These are phyloP conservation scores for Craterostigma plantagineum DNA, from an alignment of 257 asterid species.

Conservation along the genomic window DNA sequence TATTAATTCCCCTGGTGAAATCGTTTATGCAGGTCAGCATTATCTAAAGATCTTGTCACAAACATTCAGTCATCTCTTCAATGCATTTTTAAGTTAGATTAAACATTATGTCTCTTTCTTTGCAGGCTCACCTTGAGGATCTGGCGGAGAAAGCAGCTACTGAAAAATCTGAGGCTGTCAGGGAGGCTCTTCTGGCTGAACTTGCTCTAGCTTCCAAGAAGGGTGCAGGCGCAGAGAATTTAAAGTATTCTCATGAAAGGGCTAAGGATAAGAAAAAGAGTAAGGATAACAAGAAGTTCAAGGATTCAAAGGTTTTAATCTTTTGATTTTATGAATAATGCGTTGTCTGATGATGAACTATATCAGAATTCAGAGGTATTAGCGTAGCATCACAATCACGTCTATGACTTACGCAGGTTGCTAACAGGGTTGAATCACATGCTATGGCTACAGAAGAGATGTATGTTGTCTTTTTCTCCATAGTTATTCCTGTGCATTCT, in stretches of 20 bases:
- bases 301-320: constrained; percentile 65
- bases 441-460: constrained; percentile 37
- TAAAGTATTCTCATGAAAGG: constrained; percentile 45
- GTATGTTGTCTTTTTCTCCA: constrained; percentile 13
- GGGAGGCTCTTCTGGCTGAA: constrained; percentile 93
- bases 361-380: too few relatives aligned
- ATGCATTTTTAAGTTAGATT: too few relatives aligned
- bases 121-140: constrained; percentile 67
- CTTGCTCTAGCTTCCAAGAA: constrained; percentile 71
- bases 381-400: too few relatives aligned
- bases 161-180: constrained; percentile 90
- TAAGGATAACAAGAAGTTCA: constrained; percentile 52
- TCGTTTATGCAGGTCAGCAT: constrained; percentile 72
- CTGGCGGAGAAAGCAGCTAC: constrained; percentile 92
- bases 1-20: constrained; percentile 64
- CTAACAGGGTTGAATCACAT: constrained; percentile 28
- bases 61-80: too few relatives aligned
- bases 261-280: constrained; percentile 66
- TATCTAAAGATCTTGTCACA: not conserved
- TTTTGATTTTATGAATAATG: not conserved
- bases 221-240: constrained; percentile 28
- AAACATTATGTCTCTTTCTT: constrained; percentile 7
- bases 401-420: constrained; percentile 34
- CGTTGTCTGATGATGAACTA: too few relatives aligned
- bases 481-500: not conserved